Evolutionary conservation across 179 eudicot species (phyloP).

Genomic region (Patellifolia procumbens): DNA sequence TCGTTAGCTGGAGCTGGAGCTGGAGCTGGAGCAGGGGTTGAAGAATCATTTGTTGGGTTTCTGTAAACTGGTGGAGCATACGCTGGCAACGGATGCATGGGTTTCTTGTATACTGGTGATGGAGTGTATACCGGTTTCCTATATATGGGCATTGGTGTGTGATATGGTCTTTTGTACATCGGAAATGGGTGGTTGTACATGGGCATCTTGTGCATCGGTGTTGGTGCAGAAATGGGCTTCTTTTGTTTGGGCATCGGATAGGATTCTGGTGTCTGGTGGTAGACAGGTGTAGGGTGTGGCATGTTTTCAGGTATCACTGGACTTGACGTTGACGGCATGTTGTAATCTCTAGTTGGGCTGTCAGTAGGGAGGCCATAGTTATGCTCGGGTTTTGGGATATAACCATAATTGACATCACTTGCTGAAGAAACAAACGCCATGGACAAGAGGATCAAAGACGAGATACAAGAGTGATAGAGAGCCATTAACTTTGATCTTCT

Average conservation of each 20-base stretch:
- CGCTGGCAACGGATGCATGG: background rate
- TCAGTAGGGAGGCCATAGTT: background rate
- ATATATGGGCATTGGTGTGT: constrained; percentile 3
- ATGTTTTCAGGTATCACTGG: background rate
- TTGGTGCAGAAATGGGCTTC: background rate
- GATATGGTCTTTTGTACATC: constrained; percentile 1
- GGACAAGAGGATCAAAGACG: background rate
- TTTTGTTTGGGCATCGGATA: background rate
- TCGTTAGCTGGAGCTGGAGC: background rate
- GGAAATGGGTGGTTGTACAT: constrained; percentile 12
- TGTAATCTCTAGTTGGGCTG: background rate
- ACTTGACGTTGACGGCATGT: background rate
- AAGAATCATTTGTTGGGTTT: background rate
- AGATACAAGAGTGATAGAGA: background rate
- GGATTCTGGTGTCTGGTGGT: background rate
- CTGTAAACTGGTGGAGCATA: background rate
- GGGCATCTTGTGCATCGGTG: constrained; percentile 6
- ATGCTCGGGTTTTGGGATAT: background rate
- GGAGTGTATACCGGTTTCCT: constrained; percentile 1
- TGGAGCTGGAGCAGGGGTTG: background rate
- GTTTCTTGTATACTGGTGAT: background rate
- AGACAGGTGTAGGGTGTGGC: background rate
- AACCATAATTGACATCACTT: background rate
- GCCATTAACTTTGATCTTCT: background rate
- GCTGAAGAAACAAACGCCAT: background rate